phyloP scores from a whole-genome alignment of 106 monocot species.

The Acorus gramineus region DNA sequence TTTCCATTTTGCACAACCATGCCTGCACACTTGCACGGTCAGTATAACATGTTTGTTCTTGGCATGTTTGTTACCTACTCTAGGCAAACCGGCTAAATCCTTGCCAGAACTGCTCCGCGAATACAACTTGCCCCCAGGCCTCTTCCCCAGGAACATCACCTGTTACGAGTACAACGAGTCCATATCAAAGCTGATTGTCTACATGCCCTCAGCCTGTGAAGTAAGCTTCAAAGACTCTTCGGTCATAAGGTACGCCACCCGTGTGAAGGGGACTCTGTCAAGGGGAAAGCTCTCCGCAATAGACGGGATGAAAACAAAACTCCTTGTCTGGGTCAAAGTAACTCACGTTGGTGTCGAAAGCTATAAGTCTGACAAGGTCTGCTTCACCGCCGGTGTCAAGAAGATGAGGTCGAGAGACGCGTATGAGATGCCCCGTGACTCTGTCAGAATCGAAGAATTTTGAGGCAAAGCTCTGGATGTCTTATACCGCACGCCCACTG shows the following conservation, averaged over 20 bases:
- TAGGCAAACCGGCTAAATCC: conserved; percentile 69
- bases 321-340: conserved; percentile 92
- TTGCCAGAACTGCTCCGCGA: conserved; percentile 81
- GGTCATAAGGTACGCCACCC: conserved; percentile 49
- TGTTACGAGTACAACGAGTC: conserved; percentile 79
- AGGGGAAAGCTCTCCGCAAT: conserved; percentile 78
- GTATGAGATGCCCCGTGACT: conserved; percentile 74
- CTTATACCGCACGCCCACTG: not conserved
- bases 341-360: conserved; percentile 63
- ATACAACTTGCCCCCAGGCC: conserved; percentile 70
- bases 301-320: conserved; percentile 96
- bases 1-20: no score
- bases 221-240: conserved; percentile 92
- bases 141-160: conserved; percentile 81
- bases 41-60: no score
- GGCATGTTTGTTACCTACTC: not conserved
- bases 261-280: conserved; percentile 67
- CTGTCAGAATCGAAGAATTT: conserved; percentile 59
- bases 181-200: conserved; percentile 64
- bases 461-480: conserved; percentile 9
- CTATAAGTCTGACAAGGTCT: conserved; percentile 75
- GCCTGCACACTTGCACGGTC: no score
- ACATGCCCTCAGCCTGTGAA: conserved; percentile 63
- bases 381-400: conserved; percentile 88
- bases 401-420: conserved; percentile 75